Conservation (phyloP, 257 asterid genomes). For the Cruciata laevipes region DNA sequence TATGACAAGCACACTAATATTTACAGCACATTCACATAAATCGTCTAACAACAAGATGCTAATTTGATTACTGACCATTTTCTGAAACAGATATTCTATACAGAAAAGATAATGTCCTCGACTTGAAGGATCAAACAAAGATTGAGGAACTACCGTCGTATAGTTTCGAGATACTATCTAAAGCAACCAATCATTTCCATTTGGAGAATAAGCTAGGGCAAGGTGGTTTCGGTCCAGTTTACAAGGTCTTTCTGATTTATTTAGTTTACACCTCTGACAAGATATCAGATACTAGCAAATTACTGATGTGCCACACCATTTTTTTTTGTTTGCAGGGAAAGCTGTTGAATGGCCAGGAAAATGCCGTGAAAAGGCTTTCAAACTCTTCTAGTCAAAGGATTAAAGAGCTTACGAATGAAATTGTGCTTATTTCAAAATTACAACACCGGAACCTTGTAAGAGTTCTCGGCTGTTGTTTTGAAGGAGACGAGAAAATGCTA, state of each 20-base stretch:
- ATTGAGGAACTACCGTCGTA: not conserved
- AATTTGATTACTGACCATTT: not conserved
- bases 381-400: constrained; percentile 43
- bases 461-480: constrained; percentile 43
- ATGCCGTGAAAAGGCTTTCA: constrained; percentile 24
- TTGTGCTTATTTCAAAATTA: constrained; percentile 36
- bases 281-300: not conserved
- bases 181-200: not conserved
- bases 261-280: not conserved
- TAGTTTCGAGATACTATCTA: not conserved
- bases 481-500: constrained; percentile 41
- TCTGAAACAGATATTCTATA: not conserved
- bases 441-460: constrained; percentile 25
- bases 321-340: constrained; percentile 5
- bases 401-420: constrained; percentile 50
- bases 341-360: constrained; percentile 14
- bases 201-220: constrained; percentile 14
- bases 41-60: not conserved
- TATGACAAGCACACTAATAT: not conserved
- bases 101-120: not conserved
- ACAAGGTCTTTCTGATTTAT: constrained; percentile 32
- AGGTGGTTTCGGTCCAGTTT: constrained; percentile 71
- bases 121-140: not conserved
- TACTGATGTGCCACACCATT: not conserved
- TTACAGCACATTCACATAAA: too few species aligned